Evolutionary conservation across 2,329 filamentous ascomycete species (phyloP).

Genomic region (Phialophora verrucosa): DNA sequence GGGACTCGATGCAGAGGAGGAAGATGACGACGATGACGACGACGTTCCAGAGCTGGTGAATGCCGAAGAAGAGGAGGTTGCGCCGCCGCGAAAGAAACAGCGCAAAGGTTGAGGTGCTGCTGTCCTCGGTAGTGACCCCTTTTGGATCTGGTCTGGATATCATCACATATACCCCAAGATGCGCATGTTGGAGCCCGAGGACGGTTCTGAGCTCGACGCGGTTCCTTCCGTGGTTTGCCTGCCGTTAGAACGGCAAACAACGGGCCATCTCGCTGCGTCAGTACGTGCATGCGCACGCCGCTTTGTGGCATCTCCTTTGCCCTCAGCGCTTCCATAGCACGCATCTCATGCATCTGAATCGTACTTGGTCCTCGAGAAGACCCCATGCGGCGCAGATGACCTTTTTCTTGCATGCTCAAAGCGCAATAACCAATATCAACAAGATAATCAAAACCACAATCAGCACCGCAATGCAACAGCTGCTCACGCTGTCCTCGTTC

Average conservation of each 20-base stretch:
- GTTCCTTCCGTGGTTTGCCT: neutral
- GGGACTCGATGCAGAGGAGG: conserved; percentile 69
- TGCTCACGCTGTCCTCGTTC: conserved; percentile 73
- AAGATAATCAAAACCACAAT: conserved; percentile 66
- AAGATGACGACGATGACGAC: conserved; percentile 58
- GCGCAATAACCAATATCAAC: conserved; percentile 74
- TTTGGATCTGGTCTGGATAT: neutral
- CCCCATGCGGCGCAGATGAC: neutral
- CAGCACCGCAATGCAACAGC: conserved; percentile 36
- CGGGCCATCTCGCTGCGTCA: neutral
- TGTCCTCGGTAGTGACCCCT: neutral
- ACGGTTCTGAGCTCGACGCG: neutral
- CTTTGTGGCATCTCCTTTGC: neutral
- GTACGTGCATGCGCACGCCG: neutral
- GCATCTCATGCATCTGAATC: neutral
- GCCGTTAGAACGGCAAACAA: neutral
- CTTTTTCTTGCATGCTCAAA: neutral
- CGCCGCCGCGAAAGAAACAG: conserved; percentile 40
- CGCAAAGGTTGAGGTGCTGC: conserved; percentile 21
- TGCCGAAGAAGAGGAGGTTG: conserved; percentile 42
- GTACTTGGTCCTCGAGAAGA: neutral
- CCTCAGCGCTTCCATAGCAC: neutral
- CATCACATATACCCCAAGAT: neutral
- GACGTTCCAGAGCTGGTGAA: conserved; percentile 50
- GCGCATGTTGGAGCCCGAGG: neutral